A percentile compares a stretch with the other conserved stretches of the same genome.
These are phyloP conservation scores for Trichoderma cornu-damae DNA, from an alignment of 2,329 filamentous ascomycete genomes.

Conservation along the genomic window DNA sequence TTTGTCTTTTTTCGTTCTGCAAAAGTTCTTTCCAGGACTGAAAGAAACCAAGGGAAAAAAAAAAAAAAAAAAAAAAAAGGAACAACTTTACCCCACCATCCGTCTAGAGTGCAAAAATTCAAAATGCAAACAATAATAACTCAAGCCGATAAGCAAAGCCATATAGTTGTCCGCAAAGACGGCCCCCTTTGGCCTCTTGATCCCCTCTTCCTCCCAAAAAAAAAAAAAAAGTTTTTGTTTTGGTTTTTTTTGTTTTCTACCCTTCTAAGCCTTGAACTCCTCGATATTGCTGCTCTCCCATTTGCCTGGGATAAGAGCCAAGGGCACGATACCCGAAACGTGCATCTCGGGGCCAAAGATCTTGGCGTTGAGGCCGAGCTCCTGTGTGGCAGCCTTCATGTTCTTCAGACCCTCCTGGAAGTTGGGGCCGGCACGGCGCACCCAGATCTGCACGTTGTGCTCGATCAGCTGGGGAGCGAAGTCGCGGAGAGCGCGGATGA, in stretches of 20 bases:
- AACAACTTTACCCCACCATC: constrained; percentile 25
- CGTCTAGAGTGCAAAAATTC: constrained; percentile 36
- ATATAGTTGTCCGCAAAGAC: constrained; percentile 16
- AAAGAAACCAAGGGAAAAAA: too few relatives aligned
- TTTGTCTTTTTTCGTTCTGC: constrained; percentile 1
- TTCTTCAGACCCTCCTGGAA: constrained; percentile 99
- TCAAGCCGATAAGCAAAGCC: constrained; percentile 4
- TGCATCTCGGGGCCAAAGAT: constrained; percentile 79
- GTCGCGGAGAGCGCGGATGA: constrained; percentile 92
- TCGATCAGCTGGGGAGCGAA: constrained; percentile 79
- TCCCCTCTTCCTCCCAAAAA: too few relatives aligned
- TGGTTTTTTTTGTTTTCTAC: too few relatives aligned
- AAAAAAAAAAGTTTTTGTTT: too few relatives aligned
- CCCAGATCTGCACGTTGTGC: constrained; percentile 99
- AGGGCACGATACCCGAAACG: constrained; percentile 91
- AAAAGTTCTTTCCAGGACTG: constrained; percentile 16
- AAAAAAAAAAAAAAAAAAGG: too few relatives aligned
- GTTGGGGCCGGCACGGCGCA: constrained; percentile 81
- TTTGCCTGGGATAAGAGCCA: constrained; percentile 69
- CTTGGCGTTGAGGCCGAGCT: constrained; percentile 72
- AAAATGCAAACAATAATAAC: constrained; percentile 25
- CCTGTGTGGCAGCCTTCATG: constrained; percentile 94
- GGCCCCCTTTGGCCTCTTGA: constrained; percentile 23
- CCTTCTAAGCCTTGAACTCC: constrained; percentile 54
- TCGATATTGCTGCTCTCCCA: constrained; percentile 56